Percentiles rank a stretch among this genome's conserved stretches.
Evolutionary conservation across 2,329 filamentous ascomycete species (phyloP).

Genomic region (Microcyclosporella mali): DNA sequence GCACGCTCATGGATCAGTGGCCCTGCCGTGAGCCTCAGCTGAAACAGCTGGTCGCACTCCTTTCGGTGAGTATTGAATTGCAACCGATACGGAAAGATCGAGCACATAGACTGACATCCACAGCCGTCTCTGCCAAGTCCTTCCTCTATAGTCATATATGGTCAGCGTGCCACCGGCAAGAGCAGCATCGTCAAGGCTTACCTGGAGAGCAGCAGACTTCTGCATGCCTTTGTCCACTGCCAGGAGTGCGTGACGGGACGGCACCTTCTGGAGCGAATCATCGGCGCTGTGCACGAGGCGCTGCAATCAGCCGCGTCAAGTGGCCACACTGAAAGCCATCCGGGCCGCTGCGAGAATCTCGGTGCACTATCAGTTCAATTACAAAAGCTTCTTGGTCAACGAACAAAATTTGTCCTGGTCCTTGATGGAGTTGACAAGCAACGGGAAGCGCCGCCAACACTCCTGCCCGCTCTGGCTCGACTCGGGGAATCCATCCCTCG

Average conservation of each 20-base stretch:
- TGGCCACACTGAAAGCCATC: slow-evolving; percentile 39
- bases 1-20: slow-evolving; percentile 25
- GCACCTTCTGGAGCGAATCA: slow-evolving; percentile 68
- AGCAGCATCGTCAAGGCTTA: slow-evolving; percentile 61
- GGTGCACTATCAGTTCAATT: slow-evolving; percentile 70
- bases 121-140: slow-evolving; percentile 64
- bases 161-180: slow-evolving; percentile 82
- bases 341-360: slow-evolving; percentile 67
- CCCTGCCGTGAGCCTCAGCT: slow-evolving; percentile 42
- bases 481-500: slow-evolving; percentile 73
- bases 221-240: slow-evolving; percentile 60
- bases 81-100: slow-evolving; percentile 2
- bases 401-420: slow-evolving; percentile 68
- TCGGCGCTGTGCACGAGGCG: slow-evolving; percentile 46
- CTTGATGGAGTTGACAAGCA: slow-evolving; percentile 84
- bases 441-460: slow-evolving; percentile 68
- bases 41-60: slow-evolving; percentile 40
- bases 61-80: slow-evolving; percentile 34
- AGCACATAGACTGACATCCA: slow-evolving; percentile 2
- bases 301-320: slow-evolving; percentile 23
- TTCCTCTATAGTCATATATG: slow-evolving; percentile 71
- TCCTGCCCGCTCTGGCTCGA: slow-evolving; percentile 74
- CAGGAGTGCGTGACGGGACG: slow-evolving; percentile 71
- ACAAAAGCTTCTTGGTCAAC: slow-evolving; percentile 53
- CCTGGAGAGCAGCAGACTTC: slow-evolving; percentile 47